Percentiles rank a stretch among this genome's conserved stretches.
phyloP scores from a whole-genome alignment of 495 filamentous ascomycete species.

The Aspergillus affinis region DNA sequence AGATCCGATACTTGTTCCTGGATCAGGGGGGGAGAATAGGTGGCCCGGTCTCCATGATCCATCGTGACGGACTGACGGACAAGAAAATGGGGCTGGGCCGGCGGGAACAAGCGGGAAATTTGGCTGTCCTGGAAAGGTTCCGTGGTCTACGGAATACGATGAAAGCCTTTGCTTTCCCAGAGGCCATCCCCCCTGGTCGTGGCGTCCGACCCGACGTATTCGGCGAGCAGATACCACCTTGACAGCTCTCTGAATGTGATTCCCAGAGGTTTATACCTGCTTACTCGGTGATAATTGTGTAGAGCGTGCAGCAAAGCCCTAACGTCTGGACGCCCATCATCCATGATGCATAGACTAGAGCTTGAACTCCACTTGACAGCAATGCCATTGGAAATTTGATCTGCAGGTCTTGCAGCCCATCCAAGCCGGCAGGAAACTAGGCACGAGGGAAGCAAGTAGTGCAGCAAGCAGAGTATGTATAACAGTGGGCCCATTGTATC shows the following conservation, averaged over 20 bases:
- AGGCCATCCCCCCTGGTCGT: not conserved
- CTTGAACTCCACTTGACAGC: slow-evolving; percentile 9
- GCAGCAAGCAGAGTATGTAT: not conserved
- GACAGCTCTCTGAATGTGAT: not conserved
- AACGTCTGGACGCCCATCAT: slow-evolving; percentile 8
- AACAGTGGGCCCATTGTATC: not conserved
- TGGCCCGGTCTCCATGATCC: slow-evolving; percentile 14
- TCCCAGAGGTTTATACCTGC: not conserved
- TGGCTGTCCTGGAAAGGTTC: not conserved
- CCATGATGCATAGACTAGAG: slow-evolving; percentile 10
- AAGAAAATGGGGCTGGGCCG: slow-evolving; percentile 16
- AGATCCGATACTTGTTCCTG: slow-evolving; percentile 20
- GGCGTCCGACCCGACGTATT: not conserved
- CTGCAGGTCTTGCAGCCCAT: slow-evolving; percentile 9
- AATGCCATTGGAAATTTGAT: slow-evolving; percentile 14
- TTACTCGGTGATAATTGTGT: slow-evolving; percentile 2
- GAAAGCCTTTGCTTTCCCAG: not conserved
- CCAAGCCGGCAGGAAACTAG: not conserved
- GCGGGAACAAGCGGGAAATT: slow-evolving; percentile 6
- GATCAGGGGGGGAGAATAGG: slow-evolving; percentile 14
- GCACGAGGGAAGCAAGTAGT: not conserved
- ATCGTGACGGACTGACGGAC: slow-evolving; percentile 11
- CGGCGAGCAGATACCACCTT: not conserved
- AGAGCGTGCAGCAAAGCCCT: slow-evolving; percentile 17
- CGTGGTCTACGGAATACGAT: not conserved